A percentile compares a stretch with the other conserved stretches of the same genome.
phyloP scores from a whole-genome alignment of 495 filamentous ascomycete species.

The Neurospora cerealis region DNA sequence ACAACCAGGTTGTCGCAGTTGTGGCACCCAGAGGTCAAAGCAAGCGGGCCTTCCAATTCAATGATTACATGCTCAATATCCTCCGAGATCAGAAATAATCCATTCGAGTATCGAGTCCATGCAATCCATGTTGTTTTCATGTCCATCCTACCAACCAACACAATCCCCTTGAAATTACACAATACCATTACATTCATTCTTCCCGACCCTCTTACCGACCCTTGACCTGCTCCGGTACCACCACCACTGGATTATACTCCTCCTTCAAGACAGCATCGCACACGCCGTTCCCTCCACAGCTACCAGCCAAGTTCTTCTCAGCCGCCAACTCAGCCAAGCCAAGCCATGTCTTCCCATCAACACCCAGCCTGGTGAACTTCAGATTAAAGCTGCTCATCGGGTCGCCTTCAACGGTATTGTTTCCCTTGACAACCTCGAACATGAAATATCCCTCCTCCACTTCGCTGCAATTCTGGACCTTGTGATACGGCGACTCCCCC shows the following conservation, averaged over 20 bases:
- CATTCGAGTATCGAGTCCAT: no score
- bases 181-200: not conserved
- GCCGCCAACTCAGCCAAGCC: not conserved
- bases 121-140: no score
- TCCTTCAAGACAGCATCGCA: not conserved
- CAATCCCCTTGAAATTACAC: no score
- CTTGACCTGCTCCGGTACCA: not conserved
- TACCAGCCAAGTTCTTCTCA: not conserved
- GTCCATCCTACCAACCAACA: no score
- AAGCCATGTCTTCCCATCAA: not conserved
- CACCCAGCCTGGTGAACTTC: not conserved
- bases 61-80: no score
- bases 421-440: not conserved
- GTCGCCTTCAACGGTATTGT: not conserved
- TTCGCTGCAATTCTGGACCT: not conserved
- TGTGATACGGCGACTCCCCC: not conserved
- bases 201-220: not conserved
- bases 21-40: no score
- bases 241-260: not conserved
- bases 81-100: no score
- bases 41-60: not conserved
- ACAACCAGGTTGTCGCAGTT: not conserved
- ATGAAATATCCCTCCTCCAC: not conserved
- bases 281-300: not conserved
- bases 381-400: not conserved